Evolutionary conservation across 2,329 filamentous ascomycete species (phyloP), one percentile per base, ranked within the genome.

Genomic region (Myriosclerotinia curreyana): DNA sequence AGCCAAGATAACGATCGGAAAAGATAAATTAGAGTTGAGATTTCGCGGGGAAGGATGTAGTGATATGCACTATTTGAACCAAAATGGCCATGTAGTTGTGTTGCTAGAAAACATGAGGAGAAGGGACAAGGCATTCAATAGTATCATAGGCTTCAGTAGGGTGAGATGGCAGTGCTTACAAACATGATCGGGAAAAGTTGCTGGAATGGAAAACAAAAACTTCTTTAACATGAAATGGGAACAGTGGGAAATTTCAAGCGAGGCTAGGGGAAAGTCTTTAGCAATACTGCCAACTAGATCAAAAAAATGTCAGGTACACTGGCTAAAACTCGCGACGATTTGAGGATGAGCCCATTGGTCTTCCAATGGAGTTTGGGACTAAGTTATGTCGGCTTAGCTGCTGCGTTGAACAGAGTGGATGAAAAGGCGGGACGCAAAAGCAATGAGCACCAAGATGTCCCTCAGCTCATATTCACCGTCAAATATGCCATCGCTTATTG

Each of bases 341-440:
- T 90, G 56, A 82, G 82, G 69, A 85, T 88, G 79, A 87, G 84
- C 71, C 82, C 84, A 9, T 78, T 86, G 52, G 81, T 87, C 69
- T 85, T 89, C 74, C 82, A 87, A 68, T 89, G 86, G 85, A 84
- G 82, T 25, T 77, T 89, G 4, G 85, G 85, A 11, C 87, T 88
- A 53, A 87, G 87, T 51, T 90, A 88, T 71, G 86, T 86, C 1
- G 86, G 86, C 5, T 79, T 90, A 9, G 83, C 84, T 0, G 86
- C 86, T 12, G 86, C 86, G 3, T 79, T 90, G 14, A 83, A 87
- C 52, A 79, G 81, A 63, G 75, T 84, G 66, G 70, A 71, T 28
- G 59, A 67, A 20, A 67, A 68, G 34, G 22, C 60, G 12, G 64
- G 60, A 5, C 66, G 64, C 17, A 48, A 25, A 55, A 53, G 53